These are phyloP conservation scores for Atkinsonella texensis DNA, from an alignment of 2,329 filamentous ascomycete genomes.

Conservation along the genomic window DNA sequence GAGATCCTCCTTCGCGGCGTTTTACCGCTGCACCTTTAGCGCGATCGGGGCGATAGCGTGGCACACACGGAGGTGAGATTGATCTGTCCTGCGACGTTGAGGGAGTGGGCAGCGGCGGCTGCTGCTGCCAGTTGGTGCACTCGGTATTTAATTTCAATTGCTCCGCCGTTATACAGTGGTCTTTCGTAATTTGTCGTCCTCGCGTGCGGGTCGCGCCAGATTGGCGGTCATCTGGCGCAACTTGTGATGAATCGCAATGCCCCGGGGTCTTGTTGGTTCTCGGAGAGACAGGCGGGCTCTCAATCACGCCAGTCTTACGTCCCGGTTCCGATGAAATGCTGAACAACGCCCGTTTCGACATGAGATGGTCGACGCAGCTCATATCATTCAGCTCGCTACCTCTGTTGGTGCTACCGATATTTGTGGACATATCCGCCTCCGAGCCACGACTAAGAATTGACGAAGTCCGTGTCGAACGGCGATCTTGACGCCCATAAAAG, in stretches of 20 bases:
- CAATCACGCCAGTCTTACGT: neutral
- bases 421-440: neutral
- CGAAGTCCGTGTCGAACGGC: slow-evolving; percentile 1
- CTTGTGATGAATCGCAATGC: neutral
- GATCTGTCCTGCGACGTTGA: neutral
- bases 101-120: neutral
- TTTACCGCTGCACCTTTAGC: neutral
- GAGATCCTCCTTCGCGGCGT: neutral
- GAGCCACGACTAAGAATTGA: slow-evolving; percentile 1
- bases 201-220: neutral
- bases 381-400: slow-evolving; percentile 2
- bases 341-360: neutral
- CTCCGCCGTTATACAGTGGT: neutral
- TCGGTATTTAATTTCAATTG: neutral
- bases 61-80: slow-evolving; percentile 7
- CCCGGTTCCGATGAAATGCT: neutral
- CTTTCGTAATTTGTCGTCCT: neutral
- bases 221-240: neutral
- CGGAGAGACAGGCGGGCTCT: neutral
- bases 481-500: slow-evolving; percentile 15
- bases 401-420: neutral
- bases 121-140: slow-evolving; percentile 2
- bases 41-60: slow-evolving; percentile 5
- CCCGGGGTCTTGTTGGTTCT: neutral
- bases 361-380: neutral